These are phyloP conservation scores for Exophiala sp. DNA, from an alignment of 2,329 filamentous ascomycete genomes.

Conservation along the genomic window DNA sequence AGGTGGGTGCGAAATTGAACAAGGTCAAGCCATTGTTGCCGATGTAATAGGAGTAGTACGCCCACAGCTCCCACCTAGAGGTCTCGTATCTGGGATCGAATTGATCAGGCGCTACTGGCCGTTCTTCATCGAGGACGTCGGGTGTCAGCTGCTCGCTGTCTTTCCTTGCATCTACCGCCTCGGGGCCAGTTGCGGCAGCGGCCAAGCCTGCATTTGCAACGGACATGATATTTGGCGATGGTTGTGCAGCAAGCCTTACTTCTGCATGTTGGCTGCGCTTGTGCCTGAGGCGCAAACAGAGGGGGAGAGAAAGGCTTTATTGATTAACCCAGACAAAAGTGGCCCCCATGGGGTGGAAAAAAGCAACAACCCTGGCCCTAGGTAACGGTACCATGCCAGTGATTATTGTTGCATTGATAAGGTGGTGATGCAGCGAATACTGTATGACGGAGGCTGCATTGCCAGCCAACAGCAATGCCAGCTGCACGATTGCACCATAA, in stretches of 20 bases:
- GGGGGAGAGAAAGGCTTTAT: no score
- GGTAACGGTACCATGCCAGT: no score
- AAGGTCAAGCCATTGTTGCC: slow-evolving; percentile 59
- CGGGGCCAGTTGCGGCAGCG: slow-evolving; percentile 19
- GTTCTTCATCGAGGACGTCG: slow-evolving; percentile 32
- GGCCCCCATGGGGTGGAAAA: background rate
- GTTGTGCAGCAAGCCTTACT: background rate
- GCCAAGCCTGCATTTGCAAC: slow-evolving; percentile 26
- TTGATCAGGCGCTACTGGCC: slow-evolving; percentile 48
- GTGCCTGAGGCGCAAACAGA: no score
- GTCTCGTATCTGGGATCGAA: slow-evolving; percentile 51
- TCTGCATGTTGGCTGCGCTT: background rate
- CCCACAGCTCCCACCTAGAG: slow-evolving; percentile 51
- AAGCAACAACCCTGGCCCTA: background rate
- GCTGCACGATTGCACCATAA: background rate
- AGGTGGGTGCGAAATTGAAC: slow-evolving; percentile 61
- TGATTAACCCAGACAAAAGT: no score
- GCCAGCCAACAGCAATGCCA: background rate
- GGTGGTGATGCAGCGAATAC: no score
- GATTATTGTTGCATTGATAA: no score
- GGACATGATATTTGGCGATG: slow-evolving; percentile 19
- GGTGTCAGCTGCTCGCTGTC: slow-evolving; percentile 7
- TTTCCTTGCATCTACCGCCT: slow-evolving; percentile 23
- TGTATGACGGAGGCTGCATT: background rate
- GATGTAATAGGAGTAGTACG: slow-evolving; percentile 58